Percentiles rank a stretch among this genome's conserved stretches.
These are phyloP conservation scores for Aspergillus tanneri DNA, from an alignment of 2,329 filamentous ascomycete genomes.

Conservation along the genomic window DNA sequence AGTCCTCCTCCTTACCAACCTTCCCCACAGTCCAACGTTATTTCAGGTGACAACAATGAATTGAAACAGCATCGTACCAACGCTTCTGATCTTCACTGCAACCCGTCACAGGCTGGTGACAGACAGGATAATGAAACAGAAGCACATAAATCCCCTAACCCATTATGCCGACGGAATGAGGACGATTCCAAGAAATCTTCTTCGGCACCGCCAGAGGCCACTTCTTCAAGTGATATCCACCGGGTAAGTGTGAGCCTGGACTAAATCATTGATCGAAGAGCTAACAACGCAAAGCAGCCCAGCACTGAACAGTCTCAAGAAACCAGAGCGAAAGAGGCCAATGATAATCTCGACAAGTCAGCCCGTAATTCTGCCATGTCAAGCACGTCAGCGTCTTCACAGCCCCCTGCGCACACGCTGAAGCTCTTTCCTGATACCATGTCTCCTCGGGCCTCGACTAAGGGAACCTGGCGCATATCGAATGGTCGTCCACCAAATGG, in stretches of 20 bases:
- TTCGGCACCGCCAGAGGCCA: background rate
- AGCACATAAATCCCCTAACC: background rate
- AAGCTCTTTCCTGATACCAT: conserved; percentile 37
- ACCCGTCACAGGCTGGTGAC: background rate
- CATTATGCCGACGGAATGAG: too few relatives aligned
- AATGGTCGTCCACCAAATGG: conserved; percentile 14
- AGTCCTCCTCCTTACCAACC: conserved; percentile 23
- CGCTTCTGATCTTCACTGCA: background rate
- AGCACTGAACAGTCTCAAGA: background rate
- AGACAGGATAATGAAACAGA: background rate
- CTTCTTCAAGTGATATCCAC: background rate
- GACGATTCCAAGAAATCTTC: background rate
- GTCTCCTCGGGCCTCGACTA: conserved; percentile 34
- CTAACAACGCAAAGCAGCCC: conserved; percentile 12
- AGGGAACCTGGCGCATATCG: conserved; percentile 26
- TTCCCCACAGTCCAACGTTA: conserved; percentile 1
- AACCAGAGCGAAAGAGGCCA: background rate
- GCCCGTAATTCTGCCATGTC: conserved; percentile 6
- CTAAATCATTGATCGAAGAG: background rate
- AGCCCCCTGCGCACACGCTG: conserved; percentile 20
- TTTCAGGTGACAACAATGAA: background rate
- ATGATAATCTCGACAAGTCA: conserved; percentile 2
- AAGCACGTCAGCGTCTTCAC: conserved; percentile 12
- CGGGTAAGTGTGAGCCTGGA: conserved; percentile 10
- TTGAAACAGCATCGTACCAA: background rate